These are phyloP conservation scores for Tribonema minus DNA, from an alignment of 108 stramenopile species.

Conservation along the genomic window DNA sequence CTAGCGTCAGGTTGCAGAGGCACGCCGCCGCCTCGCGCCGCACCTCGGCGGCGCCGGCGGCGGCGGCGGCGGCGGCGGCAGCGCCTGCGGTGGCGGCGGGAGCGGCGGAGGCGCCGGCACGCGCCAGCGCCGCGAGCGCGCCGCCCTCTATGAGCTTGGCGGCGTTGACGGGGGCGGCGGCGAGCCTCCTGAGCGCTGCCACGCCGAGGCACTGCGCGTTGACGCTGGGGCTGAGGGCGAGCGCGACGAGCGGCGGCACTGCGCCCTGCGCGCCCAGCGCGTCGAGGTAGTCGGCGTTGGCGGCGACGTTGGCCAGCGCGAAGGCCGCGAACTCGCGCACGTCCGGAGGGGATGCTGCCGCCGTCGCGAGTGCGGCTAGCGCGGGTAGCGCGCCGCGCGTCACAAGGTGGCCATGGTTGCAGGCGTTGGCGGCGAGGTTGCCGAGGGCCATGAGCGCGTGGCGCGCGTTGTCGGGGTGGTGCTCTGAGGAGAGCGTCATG, in stretches of 20 bases:
- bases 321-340: slow-evolving; percentile 60
- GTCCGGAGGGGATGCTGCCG: slow-evolving; percentile 22
- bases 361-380: slow-evolving; percentile 46
- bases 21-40: slow-evolving; percentile 70
- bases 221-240: slow-evolving; percentile 57
- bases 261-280: slow-evolving; percentile 62
- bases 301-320: slow-evolving; percentile 66
- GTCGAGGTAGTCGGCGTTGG: slow-evolving; percentile 60
- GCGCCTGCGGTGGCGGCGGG: slow-evolving; percentile 62
- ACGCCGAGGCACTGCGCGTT: slow-evolving; percentile 64
- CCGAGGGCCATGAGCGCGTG: slow-evolving; percentile 65
- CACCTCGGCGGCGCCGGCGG: slow-evolving; percentile 56
- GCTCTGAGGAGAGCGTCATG: background rate
- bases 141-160: slow-evolving; percentile 51
- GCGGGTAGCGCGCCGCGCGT: slow-evolving; percentile 54
- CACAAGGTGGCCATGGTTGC: slow-evolving; percentile 59
- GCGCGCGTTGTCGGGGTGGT: slow-evolving; percentile 39
- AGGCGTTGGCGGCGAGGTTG: slow-evolving; percentile 68
- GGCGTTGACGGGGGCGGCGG: slow-evolving; percentile 60
- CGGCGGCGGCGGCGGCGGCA: slow-evolving; percentile 54
- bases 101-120: slow-evolving; percentile 47
- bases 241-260: slow-evolving; percentile 52
- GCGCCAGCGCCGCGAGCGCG: slow-evolving; percentile 53
- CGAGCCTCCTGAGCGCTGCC: slow-evolving; percentile 65
- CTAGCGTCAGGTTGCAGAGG: slow-evolving; percentile 65